These are phyloP conservation scores for Pythium aphanidermatum DNA, from an alignment of 352 stramenopile species.

Conservation along the genomic window DNA sequence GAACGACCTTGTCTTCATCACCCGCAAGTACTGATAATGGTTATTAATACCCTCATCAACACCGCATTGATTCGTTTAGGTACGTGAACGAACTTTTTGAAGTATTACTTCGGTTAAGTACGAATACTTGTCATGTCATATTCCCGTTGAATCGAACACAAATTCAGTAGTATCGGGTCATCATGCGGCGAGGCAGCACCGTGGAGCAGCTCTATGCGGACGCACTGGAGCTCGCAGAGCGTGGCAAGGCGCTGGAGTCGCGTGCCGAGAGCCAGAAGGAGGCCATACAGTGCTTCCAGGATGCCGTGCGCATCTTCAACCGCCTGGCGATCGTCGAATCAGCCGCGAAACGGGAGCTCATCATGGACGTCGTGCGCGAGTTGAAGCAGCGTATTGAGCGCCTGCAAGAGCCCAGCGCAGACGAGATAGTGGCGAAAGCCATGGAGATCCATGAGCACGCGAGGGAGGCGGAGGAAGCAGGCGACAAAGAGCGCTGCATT, in stretches of 20 bases:
- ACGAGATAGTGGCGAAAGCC: slow-evolving; percentile 6
- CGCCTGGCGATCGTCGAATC: slow-evolving; percentile 72
- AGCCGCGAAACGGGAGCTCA: slow-evolving; percentile 50
- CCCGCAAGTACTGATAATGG: too few species aligned
- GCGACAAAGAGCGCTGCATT: slow-evolving; percentile 16
- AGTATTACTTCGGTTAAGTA: too few species aligned
- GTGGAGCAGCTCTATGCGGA: slow-evolving; percentile 64
- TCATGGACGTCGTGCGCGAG: slow-evolving; percentile 52
- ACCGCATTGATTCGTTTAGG: too few species aligned
- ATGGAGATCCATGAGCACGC: slow-evolving; percentile 20
- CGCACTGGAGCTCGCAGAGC: slow-evolving; percentile 48
- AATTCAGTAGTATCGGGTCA: too few species aligned
- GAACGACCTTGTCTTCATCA: slow-evolving; percentile 21
- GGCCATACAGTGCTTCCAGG: slow-evolving; percentile 38
- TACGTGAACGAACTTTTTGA: too few species aligned
- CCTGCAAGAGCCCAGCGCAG: slow-evolving; percentile 34
- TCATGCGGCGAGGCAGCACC: slow-evolving; percentile 14
- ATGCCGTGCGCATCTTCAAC: slow-evolving; percentile 54
- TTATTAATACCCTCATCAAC: too few species aligned
- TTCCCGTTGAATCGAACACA: too few species aligned
- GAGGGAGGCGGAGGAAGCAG: slow-evolving; percentile 6
- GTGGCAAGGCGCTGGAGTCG: slow-evolving; percentile 24
- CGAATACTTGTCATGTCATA: too few species aligned
- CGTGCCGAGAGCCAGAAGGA: slow-evolving; percentile 1
- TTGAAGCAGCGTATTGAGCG: slow-evolving; percentile 34